Percentiles rank a stretch among this genome's conserved stretches.
These are phyloP conservation scores for Penicillium sp. DNA, from an alignment of 2,329 filamentous ascomycete genomes.

Conservation along the genomic window DNA sequence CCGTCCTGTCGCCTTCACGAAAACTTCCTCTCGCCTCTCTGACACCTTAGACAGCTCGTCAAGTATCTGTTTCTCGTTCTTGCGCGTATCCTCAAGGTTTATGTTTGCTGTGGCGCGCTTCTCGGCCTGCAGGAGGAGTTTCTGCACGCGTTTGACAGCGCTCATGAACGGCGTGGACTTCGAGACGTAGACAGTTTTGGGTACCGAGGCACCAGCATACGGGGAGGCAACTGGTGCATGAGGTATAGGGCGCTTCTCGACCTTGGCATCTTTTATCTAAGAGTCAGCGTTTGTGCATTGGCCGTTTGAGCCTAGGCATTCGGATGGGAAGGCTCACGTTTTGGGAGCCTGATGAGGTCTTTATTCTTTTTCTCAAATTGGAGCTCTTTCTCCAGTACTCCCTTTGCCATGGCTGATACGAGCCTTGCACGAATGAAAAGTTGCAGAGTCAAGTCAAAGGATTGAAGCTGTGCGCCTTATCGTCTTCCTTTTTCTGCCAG, in stretches of 20 bases:
- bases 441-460: background rate
- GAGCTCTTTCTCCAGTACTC: slow-evolving; percentile 21
- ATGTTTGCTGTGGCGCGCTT: slow-evolving; percentile 44
- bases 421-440: background rate
- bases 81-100: slow-evolving; percentile 27
- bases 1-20: slow-evolving; percentile 52
- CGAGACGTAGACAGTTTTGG: slow-evolving; percentile 52
- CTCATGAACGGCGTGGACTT: slow-evolving; percentile 50
- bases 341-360: slow-evolving; percentile 30
- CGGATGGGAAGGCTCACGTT: slow-evolving; percentile 21
- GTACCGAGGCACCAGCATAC: slow-evolving; percentile 41
- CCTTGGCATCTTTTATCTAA: slow-evolving; percentile 34
- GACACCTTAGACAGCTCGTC: slow-evolving; percentile 27
- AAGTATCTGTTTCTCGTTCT: slow-evolving; percentile 27
- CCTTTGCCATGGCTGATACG: slow-evolving; percentile 17
- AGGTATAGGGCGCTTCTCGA: slow-evolving; percentile 52
- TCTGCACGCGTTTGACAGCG: slow-evolving; percentile 51
- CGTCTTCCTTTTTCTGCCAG: slow-evolving; percentile 14
- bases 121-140: slow-evolving; percentile 46
- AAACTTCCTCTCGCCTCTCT: slow-evolving; percentile 43
- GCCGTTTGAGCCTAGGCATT: background rate
- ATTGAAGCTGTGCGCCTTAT: slow-evolving; percentile 7
- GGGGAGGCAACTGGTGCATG: slow-evolving; percentile 48
- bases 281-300: slow-evolving; percentile 4
- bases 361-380: slow-evolving; percentile 36